Base-by-base conservation (phyloP, 257 asterid species). In the Echium plantagineum region DNA sequence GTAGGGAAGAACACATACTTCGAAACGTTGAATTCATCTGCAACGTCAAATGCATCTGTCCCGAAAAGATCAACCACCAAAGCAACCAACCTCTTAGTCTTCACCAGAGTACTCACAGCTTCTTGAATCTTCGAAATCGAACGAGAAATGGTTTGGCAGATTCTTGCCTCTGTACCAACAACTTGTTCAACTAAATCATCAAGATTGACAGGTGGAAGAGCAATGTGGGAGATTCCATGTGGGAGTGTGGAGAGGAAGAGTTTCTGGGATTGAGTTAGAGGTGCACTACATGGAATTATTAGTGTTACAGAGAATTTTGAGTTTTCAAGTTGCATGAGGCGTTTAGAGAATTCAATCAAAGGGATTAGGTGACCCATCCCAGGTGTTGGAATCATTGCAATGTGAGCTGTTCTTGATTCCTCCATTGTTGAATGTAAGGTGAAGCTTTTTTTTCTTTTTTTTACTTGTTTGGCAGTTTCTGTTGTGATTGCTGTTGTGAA, bases 321-420 rank as follows among this genome's bases (percentile, higher is more conserved):
- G 2, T 84, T 87, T 52, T 46, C 77, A 28, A 28, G 42, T 22
- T 56, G 66, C 60, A 75, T 66, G 69, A 84, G 80, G 19, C 57
- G 63, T 46, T 83, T 79, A 35, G 95, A 82, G 52, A 90, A 80
- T 60, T 86, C 85, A 9, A 61, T 77, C 0, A 83, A 57, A 13
- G 95, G 94, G 75, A 86, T 84, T 22, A 86, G 78, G 63, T 90
- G 97, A 26, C 95, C 97, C 88, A 90, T 86, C 53, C 97, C 95
- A 3, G 95, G 95, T 13, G 81, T 21, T 7, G 95, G 89, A 51
- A 90, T 53, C 1, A 90, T 57, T 48, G 78, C 85, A 58, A 90
- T 74, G 68, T 80, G 86, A 31, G 82, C 69, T 49, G 78, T 7
- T 42, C 17, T 59, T 61, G 56, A 7, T 55, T 63, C 62, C 63